phyloP scores from a whole-genome alignment of 164 flowering plant genomes.

The Cinnamomum micranthum region DNA sequence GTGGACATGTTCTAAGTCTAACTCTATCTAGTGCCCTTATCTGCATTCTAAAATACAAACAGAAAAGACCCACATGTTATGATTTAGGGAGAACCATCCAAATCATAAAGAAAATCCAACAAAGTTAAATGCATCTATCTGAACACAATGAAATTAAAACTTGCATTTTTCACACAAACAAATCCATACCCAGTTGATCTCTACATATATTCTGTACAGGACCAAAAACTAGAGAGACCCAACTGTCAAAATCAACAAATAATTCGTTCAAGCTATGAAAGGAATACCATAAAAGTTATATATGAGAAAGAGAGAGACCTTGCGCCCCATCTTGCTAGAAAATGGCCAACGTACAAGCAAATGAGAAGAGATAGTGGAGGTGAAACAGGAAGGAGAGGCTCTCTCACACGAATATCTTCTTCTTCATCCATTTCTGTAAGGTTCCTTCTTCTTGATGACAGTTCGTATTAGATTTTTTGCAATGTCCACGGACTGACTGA shows the following conservation, averaged over 20 bases:
- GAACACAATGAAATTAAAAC: too few relatives aligned
- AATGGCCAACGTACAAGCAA: conserved; percentile 62
- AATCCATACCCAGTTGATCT: too few relatives aligned
- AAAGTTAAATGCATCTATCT: not conserved
- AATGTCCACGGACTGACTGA: not conserved
- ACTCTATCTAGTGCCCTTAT: not conserved
- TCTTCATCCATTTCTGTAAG: conserved; percentile 4
- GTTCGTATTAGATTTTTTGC: not conserved
- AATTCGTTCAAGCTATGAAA: not conserved
- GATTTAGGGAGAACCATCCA: not conserved
- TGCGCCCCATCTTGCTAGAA: conserved; percentile 91
- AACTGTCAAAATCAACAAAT: not conserved
- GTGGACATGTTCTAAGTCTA: not conserved
- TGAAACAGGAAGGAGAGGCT: conserved; percentile 6
- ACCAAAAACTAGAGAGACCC: not conserved
- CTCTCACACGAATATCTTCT: not conserved
- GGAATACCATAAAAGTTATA: not conserved
- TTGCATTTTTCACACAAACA: too few relatives aligned
- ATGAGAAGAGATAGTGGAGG: conserved; percentile 26
- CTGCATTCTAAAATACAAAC: not conserved
- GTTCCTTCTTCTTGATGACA: not conserved
- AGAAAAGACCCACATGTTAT: not conserved
- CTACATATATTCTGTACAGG: not conserved
- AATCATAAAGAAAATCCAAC: not conserved
- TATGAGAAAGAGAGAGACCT: conserved; percentile 38